Evolutionary conservation across 192 early-diverging fungal species (phyloP), one percentile per base, ranked within the genome.

Genomic region (Irineochytrium annulatum): DNA sequence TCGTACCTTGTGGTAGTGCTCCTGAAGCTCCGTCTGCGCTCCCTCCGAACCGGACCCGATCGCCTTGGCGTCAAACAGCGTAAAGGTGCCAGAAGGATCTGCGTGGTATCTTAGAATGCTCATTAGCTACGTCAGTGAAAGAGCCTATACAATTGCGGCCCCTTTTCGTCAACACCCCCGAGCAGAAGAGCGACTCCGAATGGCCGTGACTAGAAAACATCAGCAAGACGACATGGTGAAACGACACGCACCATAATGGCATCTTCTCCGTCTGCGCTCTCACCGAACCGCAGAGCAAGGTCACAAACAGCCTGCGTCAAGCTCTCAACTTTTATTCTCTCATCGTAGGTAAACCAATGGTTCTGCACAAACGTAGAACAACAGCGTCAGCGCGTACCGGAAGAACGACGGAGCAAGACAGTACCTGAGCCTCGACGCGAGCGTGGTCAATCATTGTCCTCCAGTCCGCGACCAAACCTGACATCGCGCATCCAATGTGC

Each of bases 1-100:
- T 49, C 58, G 11, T 68, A 86, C 88, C 71, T 90, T 84, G 68
- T 97, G 91, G 65, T 92, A 99, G 68, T 96, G 88, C 75, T 95
- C 93, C 71, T 99, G 91, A 53, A 99, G 77, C 72, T 95, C 95
- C 2, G 93, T 91, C 69, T 98, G 94, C 31, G 97, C 97, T 29
- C 97, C 97, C 71, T 99, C 97, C 2, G 94, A 95, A 44, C 97
- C 97, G 27, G 94, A 95, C 31, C 97, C 97, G 65, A 99, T 99
- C 4, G 97, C 97, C 77, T 99, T 99, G 22, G 95, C 95, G 63
- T 97, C 86, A 71, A 91, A 98, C 52, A 83, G 80, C 71, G 88
- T 91, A 60, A 94, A 95, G 3, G 97, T 99, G 51, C 97, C 97
- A 52, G 95, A 97, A 14, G 97, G 97, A 77, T 99, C 95, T 5